phyloP scores from a whole-genome alignment of 306 rosid genomes.

The Herpetospermum pedunculosum region DNA sequence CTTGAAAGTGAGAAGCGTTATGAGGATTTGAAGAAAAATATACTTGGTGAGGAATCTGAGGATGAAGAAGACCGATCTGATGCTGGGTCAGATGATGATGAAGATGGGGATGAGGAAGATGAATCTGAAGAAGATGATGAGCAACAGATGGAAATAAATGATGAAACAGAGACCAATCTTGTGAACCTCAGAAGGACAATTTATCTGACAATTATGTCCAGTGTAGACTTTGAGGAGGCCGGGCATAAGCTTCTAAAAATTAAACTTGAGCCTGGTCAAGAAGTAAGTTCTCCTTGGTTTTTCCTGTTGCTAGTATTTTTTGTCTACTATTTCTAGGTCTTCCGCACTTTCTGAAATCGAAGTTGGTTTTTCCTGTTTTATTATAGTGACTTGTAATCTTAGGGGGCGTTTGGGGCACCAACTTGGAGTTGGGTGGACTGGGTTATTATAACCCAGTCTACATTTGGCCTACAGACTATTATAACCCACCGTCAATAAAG shows the following conservation, averaged over 20 bases:
- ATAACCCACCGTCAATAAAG: too few species aligned
- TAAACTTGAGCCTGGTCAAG: conserved; percentile 96
- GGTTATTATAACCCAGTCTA: too few species aligned
- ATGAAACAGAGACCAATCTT: conserved; percentile 90
- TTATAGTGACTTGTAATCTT: background rate
- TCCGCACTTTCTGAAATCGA: background rate
- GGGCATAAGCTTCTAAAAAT: conserved; percentile 93
- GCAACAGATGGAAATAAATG: conserved; percentile 59
- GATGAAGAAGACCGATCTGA: conserved; percentile 57
- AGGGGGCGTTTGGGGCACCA: too few species aligned
- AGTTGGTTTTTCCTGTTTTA: background rate
- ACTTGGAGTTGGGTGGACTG: too few species aligned
- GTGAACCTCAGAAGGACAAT: conserved; percentile 85
- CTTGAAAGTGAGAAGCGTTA: conserved; percentile 64
- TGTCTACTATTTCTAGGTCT: background rate
- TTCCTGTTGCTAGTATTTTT: background rate
- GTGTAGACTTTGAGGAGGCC: conserved; percentile 97
- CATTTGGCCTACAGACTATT: too few species aligned
- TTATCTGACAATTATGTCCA: conserved; percentile 87
- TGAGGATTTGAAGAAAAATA: conserved; percentile 62
- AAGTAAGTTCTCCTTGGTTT: conserved; percentile 16
- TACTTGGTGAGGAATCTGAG: conserved; percentile 64
- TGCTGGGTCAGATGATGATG: conserved; percentile 41
- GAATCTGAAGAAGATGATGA: conserved; percentile 61
- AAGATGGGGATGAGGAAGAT: conserved; percentile 28